Evolutionary conservation across 73 alveolate species (phyloP).

Genomic region (Strombidium stylifer): DNA sequence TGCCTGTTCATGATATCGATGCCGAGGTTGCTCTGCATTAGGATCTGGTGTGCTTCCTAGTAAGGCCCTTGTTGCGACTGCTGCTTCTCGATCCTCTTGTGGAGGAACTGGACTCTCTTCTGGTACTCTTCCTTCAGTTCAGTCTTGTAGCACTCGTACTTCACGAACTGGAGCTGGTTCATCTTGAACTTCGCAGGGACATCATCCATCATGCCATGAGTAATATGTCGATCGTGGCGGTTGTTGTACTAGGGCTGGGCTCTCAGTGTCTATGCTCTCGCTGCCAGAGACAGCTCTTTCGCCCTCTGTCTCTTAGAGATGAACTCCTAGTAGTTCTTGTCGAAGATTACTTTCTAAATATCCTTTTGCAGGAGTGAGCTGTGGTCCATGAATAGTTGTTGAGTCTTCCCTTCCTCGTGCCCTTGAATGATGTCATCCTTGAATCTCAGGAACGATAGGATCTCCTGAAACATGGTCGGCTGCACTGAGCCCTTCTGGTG

Average conservation of each 20-base stretch:
- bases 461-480: slow-evolving; percentile 9
- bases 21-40: too few species aligned
- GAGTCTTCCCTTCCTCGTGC: not conserved
- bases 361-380: slow-evolving; percentile 16
- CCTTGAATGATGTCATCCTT: slow-evolving; percentile 8
- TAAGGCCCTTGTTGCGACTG: too few species aligned
- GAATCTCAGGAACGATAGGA: slow-evolving; percentile 9
- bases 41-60: too few species aligned
- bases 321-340: slow-evolving; percentile 14
- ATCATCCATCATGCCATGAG: too few species aligned
- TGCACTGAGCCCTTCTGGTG: not conserved
- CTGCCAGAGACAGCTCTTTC: not conserved
- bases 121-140: slow-evolving; percentile 35
- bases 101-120: not conserved
- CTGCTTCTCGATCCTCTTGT: slow-evolving; percentile 1
- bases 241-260: too few species aligned
- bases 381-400: not conserved
- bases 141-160: slow-evolving; percentile 25
- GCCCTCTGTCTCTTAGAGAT: slow-evolving; percentile 9
- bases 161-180: slow-evolving; percentile 8
- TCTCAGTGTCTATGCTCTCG: too few species aligned
- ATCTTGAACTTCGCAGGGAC: not conserved
- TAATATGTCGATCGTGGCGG: too few species aligned
- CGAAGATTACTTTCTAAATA: slow-evolving; percentile 31
- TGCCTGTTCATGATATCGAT: too few species aligned